Conservation (phyloP, 1,284 basidiomycete species). For the Sutorius eximius region DNA sequence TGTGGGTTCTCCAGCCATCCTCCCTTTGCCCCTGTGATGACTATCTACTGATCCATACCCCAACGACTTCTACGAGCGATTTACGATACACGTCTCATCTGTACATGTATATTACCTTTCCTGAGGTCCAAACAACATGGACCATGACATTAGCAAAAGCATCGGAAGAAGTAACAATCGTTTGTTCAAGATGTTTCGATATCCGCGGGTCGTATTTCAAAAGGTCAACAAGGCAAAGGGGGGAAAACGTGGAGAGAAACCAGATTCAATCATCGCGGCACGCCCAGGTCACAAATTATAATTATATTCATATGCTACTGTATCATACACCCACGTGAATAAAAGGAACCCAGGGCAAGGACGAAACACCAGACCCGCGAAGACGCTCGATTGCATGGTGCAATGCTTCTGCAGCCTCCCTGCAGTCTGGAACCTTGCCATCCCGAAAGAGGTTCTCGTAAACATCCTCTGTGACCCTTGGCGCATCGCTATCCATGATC, state of each 20-base stretch:
- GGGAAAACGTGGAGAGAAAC: background rate
- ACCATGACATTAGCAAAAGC: background rate
- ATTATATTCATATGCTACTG: too few species aligned
- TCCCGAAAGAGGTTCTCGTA: background rate
- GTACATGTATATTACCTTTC: background rate
- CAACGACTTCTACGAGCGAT: background rate
- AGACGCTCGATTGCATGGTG: background rate
- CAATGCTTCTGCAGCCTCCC: background rate
- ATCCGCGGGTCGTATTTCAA: too few species aligned
- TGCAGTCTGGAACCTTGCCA: background rate
- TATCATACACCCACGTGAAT: background rate
- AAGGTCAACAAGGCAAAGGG: too few species aligned
- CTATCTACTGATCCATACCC: background rate
- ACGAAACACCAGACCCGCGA: background rate
- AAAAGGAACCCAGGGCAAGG: background rate
- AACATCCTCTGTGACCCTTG: background rate
- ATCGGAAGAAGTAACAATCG: too few species aligned
- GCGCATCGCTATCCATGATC: conserved; percentile 1
- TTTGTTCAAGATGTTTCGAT: too few species aligned
- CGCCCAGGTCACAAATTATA: background rate
- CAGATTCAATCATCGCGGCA: background rate
- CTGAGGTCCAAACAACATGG: background rate
- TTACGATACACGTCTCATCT: background rate
- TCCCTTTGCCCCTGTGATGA: background rate
- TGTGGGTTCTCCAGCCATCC: too few species aligned